Base-by-base conservation (phyloP, 139 green algal genomes). In the Chlorella vulgaris region DNA sequence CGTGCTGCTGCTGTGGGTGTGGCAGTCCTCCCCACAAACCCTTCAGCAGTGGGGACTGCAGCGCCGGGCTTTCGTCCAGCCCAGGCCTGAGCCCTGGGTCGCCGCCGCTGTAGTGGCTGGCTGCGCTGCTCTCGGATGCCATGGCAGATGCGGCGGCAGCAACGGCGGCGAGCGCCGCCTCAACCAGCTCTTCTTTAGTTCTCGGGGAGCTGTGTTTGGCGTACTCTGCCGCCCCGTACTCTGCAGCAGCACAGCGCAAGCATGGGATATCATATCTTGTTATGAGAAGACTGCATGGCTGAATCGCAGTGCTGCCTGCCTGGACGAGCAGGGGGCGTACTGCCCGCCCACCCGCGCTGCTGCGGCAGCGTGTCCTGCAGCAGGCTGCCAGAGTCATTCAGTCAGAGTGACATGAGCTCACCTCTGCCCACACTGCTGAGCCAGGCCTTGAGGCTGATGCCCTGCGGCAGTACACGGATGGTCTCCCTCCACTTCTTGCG, bases 401-500 rank as follows among this genome's bases (percentile, higher is more conserved):
- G n/a, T 10, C 47, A 15, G 47, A 15, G 13, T 24, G 47, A 15
- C 47, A 55, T 10, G 13, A 15, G 68, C 69, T 19, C 42, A 76
- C 69, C 69, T 2, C 69, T 29, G 1, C 42, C 69, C 4, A 39
- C 43, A 28, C 69, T 76, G 0, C 24, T 28, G 36, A 76, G 69
- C 69, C 42, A 76, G 19, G 69, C 43, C 69, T 62, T 62, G 26
- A 76, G 42, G 0, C 24, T 38, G 7, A 76, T n/a, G n/a, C 50
- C 50, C 42, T 62, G 43, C 7, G 69, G 69, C n/a, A 76, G 69
- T 10, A 76, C 69, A 0, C 69, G 69, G 15, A 76, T 76, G 10
- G 69, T 76, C 42, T 76, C 69, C 2, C 69, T 42, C 69, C 69
- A 76, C n/a, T 60, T 60, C 69, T 76, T 76, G 22, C 69, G 60